phyloP scores from a whole-genome alignment of 2,329 filamentous ascomycete species.

The Claviceps humidiphila region DNA sequence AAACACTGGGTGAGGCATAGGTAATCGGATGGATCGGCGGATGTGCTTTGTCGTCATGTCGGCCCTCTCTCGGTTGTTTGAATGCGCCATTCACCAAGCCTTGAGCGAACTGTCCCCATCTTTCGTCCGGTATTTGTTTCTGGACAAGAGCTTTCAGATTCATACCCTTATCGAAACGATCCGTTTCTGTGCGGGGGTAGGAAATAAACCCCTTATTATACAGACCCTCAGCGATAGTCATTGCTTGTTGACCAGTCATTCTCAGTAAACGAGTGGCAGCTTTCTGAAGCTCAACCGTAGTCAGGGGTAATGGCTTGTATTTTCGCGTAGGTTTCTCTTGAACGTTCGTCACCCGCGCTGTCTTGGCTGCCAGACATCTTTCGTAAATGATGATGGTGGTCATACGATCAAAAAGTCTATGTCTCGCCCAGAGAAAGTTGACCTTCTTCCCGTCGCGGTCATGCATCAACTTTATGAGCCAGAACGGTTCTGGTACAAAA shows the following conservation, averaged over 20 bases:
- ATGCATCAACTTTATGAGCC: conserved; percentile 79
- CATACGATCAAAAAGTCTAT: conserved; percentile 78
- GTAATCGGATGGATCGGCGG: conserved; percentile 93
- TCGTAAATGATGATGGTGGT: conserved; percentile 74
- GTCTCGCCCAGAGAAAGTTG: conserved; percentile 70
- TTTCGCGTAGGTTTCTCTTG: conserved; percentile 86
- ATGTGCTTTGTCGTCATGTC: conserved; percentile 91
- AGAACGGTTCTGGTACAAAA: conserved; percentile 85
- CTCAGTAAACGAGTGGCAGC: conserved; percentile 78
- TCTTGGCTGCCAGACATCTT: conserved; percentile 62
- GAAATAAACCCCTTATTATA: conserved; percentile 96
- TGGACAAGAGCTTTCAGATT: conserved; percentile 67
- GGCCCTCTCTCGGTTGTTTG: conserved; percentile 65
- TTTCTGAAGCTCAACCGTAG: conserved; percentile 93
- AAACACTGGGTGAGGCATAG: conserved; percentile 56
- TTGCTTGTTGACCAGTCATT: conserved; percentile 84
- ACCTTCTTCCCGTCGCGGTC: conserved; percentile 65
- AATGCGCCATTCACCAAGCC: conserved; percentile 64
- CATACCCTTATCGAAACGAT: conserved; percentile 85
- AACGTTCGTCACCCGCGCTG: conserved; percentile 70
- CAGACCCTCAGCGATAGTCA: conserved; percentile 73
- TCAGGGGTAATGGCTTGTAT: conserved; percentile 85
- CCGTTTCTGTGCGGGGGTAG: conserved; percentile 93
- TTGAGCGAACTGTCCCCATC: conserved; percentile 74
- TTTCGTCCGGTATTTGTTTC: conserved; percentile 64